These are phyloP conservation scores for Penstemon eatonii DNA, from an alignment of 257 asterid species.

Conservation along the genomic window DNA sequence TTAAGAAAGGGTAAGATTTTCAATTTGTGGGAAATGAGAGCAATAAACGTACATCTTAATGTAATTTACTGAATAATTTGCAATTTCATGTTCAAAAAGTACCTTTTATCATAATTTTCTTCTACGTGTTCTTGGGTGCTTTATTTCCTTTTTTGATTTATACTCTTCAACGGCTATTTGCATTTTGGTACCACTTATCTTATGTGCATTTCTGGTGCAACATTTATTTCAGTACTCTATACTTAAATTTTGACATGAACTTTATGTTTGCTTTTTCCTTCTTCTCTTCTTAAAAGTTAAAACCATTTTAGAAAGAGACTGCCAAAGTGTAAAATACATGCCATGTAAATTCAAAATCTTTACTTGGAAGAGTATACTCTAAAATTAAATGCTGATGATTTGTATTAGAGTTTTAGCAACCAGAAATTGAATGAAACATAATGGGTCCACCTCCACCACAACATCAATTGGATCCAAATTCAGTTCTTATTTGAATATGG, in stretches of 20 bases:
- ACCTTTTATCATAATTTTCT: too few species aligned
- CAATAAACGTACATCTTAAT: too few species aligned
- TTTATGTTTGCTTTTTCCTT: neutral
- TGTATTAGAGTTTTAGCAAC: neutral
- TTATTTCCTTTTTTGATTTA: neutral
- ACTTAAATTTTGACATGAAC: neutral
- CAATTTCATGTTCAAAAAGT: too few species aligned
- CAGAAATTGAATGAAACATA: too few species aligned
- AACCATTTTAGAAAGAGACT: neutral
- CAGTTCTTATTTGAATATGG: constrained; percentile 30
- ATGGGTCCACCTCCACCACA: constrained; percentile 14
- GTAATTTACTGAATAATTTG: too few species aligned
- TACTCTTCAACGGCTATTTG: constrained; percentile 19
- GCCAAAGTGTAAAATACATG: neutral
- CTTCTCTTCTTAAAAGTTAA: neutral
- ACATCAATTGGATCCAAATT: neutral
- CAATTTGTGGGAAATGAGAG: too few species aligned
- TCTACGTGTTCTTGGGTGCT: neutral
- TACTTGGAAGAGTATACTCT: neutral
- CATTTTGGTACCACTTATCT: constrained; percentile 7
- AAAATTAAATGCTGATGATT: constrained; percentile 7
- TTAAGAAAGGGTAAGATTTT: too few species aligned
- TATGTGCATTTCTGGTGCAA: neutral
- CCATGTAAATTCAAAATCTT: neutral
- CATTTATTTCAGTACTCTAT: neutral